Evolutionary conservation across 1,284 basidiomycete species (phyloP), one percentile per base, ranked within the genome.

Genomic region (Tilletiaria anomala): DNA sequence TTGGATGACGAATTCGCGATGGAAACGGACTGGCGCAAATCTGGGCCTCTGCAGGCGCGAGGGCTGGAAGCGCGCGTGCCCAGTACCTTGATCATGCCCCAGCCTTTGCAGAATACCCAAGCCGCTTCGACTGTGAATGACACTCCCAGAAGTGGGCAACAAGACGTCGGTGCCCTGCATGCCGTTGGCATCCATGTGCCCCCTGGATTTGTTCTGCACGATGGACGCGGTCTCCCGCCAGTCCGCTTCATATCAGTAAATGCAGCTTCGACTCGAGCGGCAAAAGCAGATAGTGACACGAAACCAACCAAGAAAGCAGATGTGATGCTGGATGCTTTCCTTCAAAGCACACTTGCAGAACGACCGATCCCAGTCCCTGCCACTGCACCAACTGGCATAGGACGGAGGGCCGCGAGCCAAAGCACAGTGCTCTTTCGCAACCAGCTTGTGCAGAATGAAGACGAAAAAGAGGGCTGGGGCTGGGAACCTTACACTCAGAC

Each of bases 381-480:
- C 0, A 45, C 53, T 11, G 57, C 60, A 12, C 62, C 62, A 2
- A 37, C 41, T 5, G 54, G 55, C 4, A 58, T 65, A 22, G 61
- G 62, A 12, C 47, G 61, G 16, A 50, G 62, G 37, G 61, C 54
- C 19, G 54, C 54, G n/a, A 52, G 45, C 17, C 55, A 56, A 2
- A 58, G 52, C 12, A 65, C 62, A 1, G 59, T 59, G 0, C 54
- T 65, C 14, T 65, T 65, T 48, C 51, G 62, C n/a, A 65, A 65
- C 33, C 57, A 56, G 32, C 58, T 65, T 3, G 59, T 58, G 3
- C 52, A 50, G 26, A 50, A 61, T 16, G 59, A 58, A 11, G 56
- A 58, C 8, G 62, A 65, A 32, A 46, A 50, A 4, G 59, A 64
- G 19, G 62, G 62, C n/a, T 65, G 61, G 61, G 62, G 62, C 16